Conservation (phyloP, 768 basidiomycete species). For the Termitomyces sp. region DNA sequence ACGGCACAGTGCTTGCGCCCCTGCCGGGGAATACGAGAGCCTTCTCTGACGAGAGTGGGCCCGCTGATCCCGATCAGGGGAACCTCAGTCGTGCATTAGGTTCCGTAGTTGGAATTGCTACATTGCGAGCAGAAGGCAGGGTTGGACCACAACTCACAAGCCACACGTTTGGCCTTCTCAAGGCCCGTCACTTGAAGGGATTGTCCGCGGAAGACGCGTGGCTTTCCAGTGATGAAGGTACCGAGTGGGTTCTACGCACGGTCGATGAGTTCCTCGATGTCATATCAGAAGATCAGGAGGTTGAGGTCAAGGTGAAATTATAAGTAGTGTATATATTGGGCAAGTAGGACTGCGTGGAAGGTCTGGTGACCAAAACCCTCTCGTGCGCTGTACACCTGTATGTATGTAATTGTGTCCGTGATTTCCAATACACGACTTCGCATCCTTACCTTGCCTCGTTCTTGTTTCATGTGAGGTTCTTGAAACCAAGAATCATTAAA, state of each 20-base stretch:
- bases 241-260: slow-evolving; percentile 82
- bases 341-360: slow-evolving; percentile 9
- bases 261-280: slow-evolving; percentile 79
- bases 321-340: slow-evolving; percentile 26
- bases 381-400: slow-evolving; percentile 23
- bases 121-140: slow-evolving; percentile 76
- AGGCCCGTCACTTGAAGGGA: slow-evolving; percentile 59
- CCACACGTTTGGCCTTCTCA: slow-evolving; percentile 87
- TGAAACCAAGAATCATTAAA: slow-evolving; percentile 3
- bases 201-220: slow-evolving; percentile 69
- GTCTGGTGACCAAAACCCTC: slow-evolving; percentile 32
- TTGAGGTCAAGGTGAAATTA: slow-evolving; percentile 53
- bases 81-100: slow-evolving; percentile 82
- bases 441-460: slow-evolving; percentile 21
- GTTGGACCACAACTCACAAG: slow-evolving; percentile 86
- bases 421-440: slow-evolving; percentile 23
- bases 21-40: slow-evolving; percentile 51
- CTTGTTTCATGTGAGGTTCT: slow-evolving; percentile 26
- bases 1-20: slow-evolving; percentile 74
- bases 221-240: slow-evolving; percentile 81
- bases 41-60: slow-evolving; percentile 32
- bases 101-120: slow-evolving; percentile 80
- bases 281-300: slow-evolving; percentile 43
- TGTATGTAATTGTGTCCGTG: slow-evolving; percentile 31
- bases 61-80: slow-evolving; percentile 58